Conservation (phyloP, 208 protist species). For the Leishmania aethiopica region DNA sequence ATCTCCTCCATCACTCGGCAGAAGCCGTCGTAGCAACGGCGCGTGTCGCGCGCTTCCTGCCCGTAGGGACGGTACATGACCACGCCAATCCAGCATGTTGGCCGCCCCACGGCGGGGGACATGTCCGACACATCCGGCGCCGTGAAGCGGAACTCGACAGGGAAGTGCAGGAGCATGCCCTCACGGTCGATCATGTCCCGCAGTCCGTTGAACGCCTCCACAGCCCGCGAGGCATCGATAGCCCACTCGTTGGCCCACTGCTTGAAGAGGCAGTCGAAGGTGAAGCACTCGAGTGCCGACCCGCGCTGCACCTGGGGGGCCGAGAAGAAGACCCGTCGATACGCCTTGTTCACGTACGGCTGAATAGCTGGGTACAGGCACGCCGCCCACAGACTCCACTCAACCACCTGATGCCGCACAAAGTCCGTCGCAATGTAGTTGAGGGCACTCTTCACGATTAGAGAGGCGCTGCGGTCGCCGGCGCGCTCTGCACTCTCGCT, state of each 20-base stretch:
- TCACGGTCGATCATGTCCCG: constrained; percentile 59
- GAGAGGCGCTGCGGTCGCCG: background rate
- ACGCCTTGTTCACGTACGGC: constrained; percentile 65
- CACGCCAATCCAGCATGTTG: constrained; percentile 85
- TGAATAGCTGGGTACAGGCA: constrained; percentile 51
- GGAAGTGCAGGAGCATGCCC: constrained; percentile 73
- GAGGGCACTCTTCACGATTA: constrained; percentile 6
- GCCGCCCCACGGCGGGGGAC: constrained; percentile 56
- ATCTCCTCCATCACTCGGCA: constrained; percentile 58
- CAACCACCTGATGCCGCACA: constrained; percentile 58
- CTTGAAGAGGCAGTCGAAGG: constrained; percentile 81
- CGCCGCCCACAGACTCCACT: constrained; percentile 51
- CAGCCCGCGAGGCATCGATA: constrained; percentile 44
- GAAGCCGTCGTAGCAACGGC: constrained; percentile 68
- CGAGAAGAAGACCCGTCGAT: constrained; percentile 47
- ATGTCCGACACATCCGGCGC: constrained; percentile 55
- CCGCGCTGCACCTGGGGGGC: constrained; percentile 47
- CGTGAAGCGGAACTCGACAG: constrained; percentile 84
- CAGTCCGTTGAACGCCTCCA: constrained; percentile 52
- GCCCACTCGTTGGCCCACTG: constrained; percentile 87
- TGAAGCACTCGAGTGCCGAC: constrained; percentile 66
- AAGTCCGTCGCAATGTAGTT: constrained; percentile 39
- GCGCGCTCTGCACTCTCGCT: background rate
- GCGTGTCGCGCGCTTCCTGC: constrained; percentile 56
- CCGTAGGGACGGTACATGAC: constrained; percentile 81